These are phyloP conservation scores for Nakaseomyces bracarensis DNA, from an alignment of 1,139 yeast species.

Conservation along the genomic window DNA sequence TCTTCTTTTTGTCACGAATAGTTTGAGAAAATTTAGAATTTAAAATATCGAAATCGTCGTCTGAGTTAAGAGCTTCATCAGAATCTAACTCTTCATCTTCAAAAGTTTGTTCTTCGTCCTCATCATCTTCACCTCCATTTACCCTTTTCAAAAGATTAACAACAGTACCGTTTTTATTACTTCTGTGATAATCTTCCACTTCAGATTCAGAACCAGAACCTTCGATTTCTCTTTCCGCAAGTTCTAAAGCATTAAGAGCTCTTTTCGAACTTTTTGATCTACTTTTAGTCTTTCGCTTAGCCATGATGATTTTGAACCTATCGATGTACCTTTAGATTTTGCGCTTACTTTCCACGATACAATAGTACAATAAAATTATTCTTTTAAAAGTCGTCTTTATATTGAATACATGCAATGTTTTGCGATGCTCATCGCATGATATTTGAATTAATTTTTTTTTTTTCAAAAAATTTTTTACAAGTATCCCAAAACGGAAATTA, in stretches of 20 bases:
- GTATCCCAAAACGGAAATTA: not conserved
- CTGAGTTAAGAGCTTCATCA: constrained; percentile 71
- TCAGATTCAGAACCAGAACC: constrained; percentile 33
- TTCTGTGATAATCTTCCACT: constrained; percentile 30
- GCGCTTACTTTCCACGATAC: too few relatives aligned
- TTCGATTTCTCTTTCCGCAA: constrained; percentile 38
- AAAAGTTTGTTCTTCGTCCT: constrained; percentile 37
- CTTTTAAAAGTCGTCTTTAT: too few relatives aligned
- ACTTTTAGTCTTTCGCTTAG: constrained; percentile 26
- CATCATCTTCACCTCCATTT: constrained; percentile 17
- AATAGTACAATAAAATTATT: too few relatives aligned
- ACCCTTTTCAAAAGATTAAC: constrained; percentile 34
- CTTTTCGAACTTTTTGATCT: constrained; percentile 31
- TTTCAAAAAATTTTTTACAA: not conserved
- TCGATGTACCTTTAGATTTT: too few relatives aligned
- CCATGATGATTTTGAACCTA: constrained; percentile 21
- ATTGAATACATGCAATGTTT: too few relatives aligned
- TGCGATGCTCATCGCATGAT: constrained; percentile 1
- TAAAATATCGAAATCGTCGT: constrained; percentile 62
- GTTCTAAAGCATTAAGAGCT: constrained; percentile 43
- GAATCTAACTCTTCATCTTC: constrained; percentile 69
- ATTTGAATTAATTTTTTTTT: not conserved
- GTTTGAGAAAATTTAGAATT: constrained; percentile 63
- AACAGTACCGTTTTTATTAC: constrained; percentile 30
- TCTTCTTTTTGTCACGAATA: constrained; percentile 45